phyloP scores from a whole-genome alignment of 164 flowering plant species.

The Annona cherimola region DNA sequence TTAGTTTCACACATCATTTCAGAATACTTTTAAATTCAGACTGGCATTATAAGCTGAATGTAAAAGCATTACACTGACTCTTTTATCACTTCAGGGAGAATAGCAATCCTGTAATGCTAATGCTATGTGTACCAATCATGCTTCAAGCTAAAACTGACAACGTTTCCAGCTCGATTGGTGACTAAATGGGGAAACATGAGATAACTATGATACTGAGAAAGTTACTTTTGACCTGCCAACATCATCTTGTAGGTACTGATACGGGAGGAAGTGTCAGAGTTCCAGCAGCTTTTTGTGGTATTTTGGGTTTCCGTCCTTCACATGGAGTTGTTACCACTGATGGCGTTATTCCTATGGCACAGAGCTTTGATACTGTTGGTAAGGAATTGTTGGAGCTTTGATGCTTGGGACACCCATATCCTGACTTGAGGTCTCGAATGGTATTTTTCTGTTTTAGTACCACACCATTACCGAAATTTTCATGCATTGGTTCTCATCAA shows the following conservation, averaged over 20 bases:
- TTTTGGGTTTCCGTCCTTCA: slow-evolving; percentile 88
- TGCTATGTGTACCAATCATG: too few relatives aligned
- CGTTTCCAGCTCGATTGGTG: too few relatives aligned
- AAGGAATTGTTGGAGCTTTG: slow-evolving; percentile 15
- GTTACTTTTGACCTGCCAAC: background rate
- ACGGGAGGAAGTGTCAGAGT: slow-evolving; percentile 93
- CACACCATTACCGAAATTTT: too few relatives aligned
- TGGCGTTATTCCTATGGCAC: slow-evolving; percentile 88
- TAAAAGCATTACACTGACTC: background rate
- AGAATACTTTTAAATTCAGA: too few relatives aligned
- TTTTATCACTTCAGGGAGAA: background rate
- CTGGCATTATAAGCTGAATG: background rate
- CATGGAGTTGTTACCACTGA: slow-evolving; percentile 58
- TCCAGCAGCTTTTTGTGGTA: slow-evolving; percentile 87
- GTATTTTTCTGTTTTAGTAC: too few relatives aligned
- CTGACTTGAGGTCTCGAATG: too few relatives aligned
- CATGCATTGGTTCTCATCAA: too few relatives aligned
- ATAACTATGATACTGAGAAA: background rate
- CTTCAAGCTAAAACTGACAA: too few relatives aligned
- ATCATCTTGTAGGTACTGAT: slow-evolving; percentile 62
- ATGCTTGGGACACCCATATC: background rate
- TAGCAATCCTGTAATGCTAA: too few relatives aligned
- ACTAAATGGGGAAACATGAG: too few relatives aligned
- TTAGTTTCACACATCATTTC: background rate
- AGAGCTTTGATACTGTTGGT: slow-evolving; percentile 96